Evolutionary conservation across 495 filamentous ascomycete genomes (phyloP), one percentile per base, ranked within the genome.

Genomic region (Aspergillus mulundensis): DNA sequence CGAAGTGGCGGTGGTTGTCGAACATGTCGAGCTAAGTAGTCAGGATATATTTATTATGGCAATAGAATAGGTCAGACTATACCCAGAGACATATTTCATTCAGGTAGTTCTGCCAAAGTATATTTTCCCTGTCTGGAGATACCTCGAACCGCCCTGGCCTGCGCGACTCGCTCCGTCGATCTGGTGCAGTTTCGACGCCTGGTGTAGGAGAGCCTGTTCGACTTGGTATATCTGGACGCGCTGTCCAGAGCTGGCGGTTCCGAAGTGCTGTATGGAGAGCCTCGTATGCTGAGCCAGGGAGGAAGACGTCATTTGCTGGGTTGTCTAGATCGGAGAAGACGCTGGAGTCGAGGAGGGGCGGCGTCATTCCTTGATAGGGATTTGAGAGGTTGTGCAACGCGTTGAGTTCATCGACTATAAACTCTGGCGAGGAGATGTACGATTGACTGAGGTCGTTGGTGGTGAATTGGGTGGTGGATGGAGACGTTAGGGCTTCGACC

Each of bases 1-100:
- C 69, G 59, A 79, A 79, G 49, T 75, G 68, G 7, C 70, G 71
- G 53, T 72, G 59, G 28, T 67, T 67, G 53, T 77, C 76, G 52
- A 79, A 79, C 71, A 75, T 79, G 55, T 79, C 76, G 11, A 77
- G 74, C 75, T 63, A 20, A 28, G 6, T 45, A 36, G 19, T 50
- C 18, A 50, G 47, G n/a, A 20, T 8, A 7, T 49, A 1, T 30
- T 28, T 15, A 47, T 30, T 2, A 10, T 15, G n/a, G n/a, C n/a
- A n/a, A n/a, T n/a, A n/a, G n/a, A n/a, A n/a, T n/a, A n/a, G n/a
- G n/a, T n/a, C n/a, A n/a, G n/a, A n/a, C n/a, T n/a, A 56, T 21
- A 70, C 68, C 65, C 75, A 77, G 40, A 72, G 66, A 24, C 74
- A 74, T 1, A 76, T 70, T 46, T 76, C 66, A 19, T 71, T 65